Percentiles rank a stretch among this genome's conserved stretches.
Conservation (phyloP, 2,329 filamentous ascomycete species). For the Verticillium dahliae region DNA sequence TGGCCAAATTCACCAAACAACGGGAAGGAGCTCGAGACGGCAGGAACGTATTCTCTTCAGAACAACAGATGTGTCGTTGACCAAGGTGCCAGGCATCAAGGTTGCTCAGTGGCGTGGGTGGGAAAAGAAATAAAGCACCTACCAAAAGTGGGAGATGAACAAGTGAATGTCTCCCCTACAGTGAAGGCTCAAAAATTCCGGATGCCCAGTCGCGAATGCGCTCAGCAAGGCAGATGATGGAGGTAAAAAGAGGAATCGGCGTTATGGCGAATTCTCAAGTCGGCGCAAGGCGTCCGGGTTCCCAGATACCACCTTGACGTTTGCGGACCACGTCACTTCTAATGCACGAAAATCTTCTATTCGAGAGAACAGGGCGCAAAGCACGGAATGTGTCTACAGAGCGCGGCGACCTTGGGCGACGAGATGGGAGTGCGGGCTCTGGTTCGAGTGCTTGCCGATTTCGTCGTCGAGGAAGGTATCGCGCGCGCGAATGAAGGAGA, state of each 20-base stretch:
- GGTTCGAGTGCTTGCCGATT: slow-evolving; percentile 7
- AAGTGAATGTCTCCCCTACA: slow-evolving; percentile 94
- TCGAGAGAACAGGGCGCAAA: slow-evolving; percentile 5
- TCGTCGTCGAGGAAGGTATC: slow-evolving; percentile 9
- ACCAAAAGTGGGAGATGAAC: slow-evolving; percentile 85
- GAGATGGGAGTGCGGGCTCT: slow-evolving; percentile 3
- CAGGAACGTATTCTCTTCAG: neutral
- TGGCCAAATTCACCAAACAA: neutral
- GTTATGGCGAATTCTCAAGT: neutral
- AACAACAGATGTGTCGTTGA: neutral
- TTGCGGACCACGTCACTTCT: neutral
- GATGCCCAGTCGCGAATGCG: neutral
- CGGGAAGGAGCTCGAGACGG: neutral
- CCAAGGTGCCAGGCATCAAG: slow-evolving; percentile 4
- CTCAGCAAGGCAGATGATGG: neutral
- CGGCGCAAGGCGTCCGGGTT: neutral
- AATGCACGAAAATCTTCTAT: slow-evolving; percentile 8
- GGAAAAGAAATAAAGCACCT: slow-evolving; percentile 27
- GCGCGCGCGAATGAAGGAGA: slow-evolving; percentile 11
- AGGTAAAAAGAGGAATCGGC: neutral
- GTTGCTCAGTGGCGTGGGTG: no score
- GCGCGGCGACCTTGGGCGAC: slow-evolving; percentile 9
- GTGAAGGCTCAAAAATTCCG: slow-evolving; percentile 24
- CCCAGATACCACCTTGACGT: neutral
- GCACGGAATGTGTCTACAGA: slow-evolving; percentile 10